These are phyloP conservation scores for Chrysoporthe puriensis DNA, from an alignment of 2,329 filamentous ascomycete genomes.

Conservation along the genomic window DNA sequence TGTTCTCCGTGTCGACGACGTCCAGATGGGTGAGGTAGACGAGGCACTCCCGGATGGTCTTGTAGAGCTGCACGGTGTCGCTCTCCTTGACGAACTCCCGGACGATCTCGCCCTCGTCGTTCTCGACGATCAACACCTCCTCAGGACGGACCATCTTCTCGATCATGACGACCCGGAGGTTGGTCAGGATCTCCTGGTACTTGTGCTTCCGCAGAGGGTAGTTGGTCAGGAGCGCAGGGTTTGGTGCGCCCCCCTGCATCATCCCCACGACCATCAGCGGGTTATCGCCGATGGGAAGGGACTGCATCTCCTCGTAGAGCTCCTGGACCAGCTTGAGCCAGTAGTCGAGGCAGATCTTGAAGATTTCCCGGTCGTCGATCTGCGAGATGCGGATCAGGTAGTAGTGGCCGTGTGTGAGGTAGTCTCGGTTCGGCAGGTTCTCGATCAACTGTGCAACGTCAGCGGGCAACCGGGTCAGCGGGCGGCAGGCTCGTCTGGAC, in stretches of 20 bases:
- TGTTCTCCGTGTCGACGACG: slow-evolving; percentile 94
- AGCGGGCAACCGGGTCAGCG: slow-evolving; percentile 27
- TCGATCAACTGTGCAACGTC: slow-evolving; percentile 72
- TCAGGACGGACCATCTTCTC: slow-evolving; percentile 99
- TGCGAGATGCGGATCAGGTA: slow-evolving; percentile 98
- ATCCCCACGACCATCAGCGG: slow-evolving; percentile 80
- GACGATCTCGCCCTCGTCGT: slow-evolving; percentile 98
- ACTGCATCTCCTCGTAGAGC: slow-evolving; percentile 98
- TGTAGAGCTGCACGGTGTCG: slow-evolving; percentile 98
- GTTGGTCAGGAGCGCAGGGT: slow-evolving; percentile 81
- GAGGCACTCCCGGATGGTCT: slow-evolving; percentile 95
- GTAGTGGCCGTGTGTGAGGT: slow-evolving; percentile 93
- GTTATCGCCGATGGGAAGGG: slow-evolving; percentile 91
- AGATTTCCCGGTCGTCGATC: slow-evolving; percentile 98
- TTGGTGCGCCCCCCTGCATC: slow-evolving; percentile 78
- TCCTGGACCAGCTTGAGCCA: slow-evolving; percentile 99
- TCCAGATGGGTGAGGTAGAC: slow-evolving; percentile 98
- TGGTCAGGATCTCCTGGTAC: slow-evolving; percentile 91
- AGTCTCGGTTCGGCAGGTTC: slow-evolving; percentile 92
- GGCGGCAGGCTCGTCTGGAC: slow-evolving; percentile 31
- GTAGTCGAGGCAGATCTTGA: slow-evolving; percentile 99
- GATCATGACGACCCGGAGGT: slow-evolving; percentile 96
- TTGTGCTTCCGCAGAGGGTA: slow-evolving; percentile 97
- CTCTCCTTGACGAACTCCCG: slow-evolving; percentile 99
- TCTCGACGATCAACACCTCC: slow-evolving; percentile 98